These are phyloP conservation scores for Phialophora verrucosa DNA, from an alignment of 2,329 filamentous ascomycete species.

Conservation along the genomic window DNA sequence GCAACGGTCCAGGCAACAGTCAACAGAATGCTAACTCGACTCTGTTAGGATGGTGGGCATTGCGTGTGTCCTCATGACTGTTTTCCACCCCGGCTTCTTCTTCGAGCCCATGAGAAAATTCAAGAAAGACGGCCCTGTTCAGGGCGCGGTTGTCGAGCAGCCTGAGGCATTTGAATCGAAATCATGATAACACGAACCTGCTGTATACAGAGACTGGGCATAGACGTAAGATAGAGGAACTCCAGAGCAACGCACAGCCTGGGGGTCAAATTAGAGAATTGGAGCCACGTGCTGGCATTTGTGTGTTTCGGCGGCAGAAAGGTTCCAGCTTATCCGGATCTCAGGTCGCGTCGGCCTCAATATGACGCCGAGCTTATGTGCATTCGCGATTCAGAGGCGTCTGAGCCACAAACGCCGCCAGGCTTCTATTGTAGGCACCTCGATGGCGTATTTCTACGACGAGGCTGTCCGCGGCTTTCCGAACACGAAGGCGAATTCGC, in stretches of 20 bases:
- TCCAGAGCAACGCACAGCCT: background rate
- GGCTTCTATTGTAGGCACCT: background rate
- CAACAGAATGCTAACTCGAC: conserved; percentile 20
- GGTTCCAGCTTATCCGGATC: background rate
- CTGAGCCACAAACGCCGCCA: background rate
- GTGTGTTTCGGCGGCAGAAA: background rate
- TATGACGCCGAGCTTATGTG: conserved; percentile 2
- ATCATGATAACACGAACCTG: background rate
- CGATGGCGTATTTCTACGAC: background rate
- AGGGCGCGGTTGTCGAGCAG: background rate
- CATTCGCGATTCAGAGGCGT: background rate
- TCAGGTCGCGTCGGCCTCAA: background rate
- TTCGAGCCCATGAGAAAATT: conserved; percentile 44
- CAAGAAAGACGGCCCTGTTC: conserved; percentile 20
- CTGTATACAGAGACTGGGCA: background rate
- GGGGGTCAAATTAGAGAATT: background rate
- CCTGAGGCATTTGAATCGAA: conserved; percentile 10
- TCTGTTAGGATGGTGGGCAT: conserved; percentile 54
- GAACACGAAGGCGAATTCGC: conserved; percentile 15
- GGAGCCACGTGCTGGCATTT: background rate
- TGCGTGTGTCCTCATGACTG: conserved; percentile 48
- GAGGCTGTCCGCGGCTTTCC: conserved; percentile 19
- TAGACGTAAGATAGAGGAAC: conserved; percentile 3
- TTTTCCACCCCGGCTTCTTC: conserved; percentile 55
- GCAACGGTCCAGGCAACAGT: background rate